phyloP scores from a whole-genome alignment of 2,329 filamentous ascomycete genomes.

The Polytolypa hystricis region DNA sequence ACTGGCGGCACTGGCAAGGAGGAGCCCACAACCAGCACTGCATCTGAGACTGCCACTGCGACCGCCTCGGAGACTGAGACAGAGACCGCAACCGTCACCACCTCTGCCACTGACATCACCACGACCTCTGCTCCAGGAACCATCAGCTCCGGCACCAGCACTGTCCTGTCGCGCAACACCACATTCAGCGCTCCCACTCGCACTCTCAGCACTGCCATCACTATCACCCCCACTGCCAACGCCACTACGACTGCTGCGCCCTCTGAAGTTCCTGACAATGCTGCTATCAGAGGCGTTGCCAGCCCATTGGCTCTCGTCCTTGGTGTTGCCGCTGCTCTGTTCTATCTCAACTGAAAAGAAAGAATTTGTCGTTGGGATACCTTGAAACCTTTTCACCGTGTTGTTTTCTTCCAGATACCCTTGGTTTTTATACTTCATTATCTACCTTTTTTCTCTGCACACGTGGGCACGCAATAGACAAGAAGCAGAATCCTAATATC shows the following conservation, averaged over 20 bases:
- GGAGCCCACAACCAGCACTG: conserved; percentile 8
- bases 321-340: conserved; percentile 23
- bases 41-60: conserved; percentile 11
- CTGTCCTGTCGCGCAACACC: conserved; percentile 39
- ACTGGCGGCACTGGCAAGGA: conserved; percentile 23
- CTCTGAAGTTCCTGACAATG: conserved; percentile 14
- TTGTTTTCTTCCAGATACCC: too few relatives aligned
- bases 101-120: conserved; percentile 11
- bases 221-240: conserved; percentile 14
- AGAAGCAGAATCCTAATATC: too few relatives aligned
- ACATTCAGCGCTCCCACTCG: conserved; percentile 16
- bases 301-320: conserved; percentile 23
- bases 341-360: conserved; percentile 19
- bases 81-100: conserved; percentile 7
- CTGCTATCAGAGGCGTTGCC: conserved; percentile 15
- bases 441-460: too few relatives aligned
- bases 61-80: conserved; percentile 13
- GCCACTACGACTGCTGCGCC: conserved; percentile 11
- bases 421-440: too few relatives aligned
- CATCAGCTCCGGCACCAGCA: conserved; percentile 26
- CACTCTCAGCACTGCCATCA: conserved; percentile 14
- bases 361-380: neutral
- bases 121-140: conserved; percentile 11
- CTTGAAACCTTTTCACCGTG: too few relatives aligned
- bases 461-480: too few relatives aligned